Evolutionary conservation across 1,284 basidiomycete species (phyloP), one percentile per base, ranked within the genome.

Genomic region (Irpex rosettiformis): DNA sequence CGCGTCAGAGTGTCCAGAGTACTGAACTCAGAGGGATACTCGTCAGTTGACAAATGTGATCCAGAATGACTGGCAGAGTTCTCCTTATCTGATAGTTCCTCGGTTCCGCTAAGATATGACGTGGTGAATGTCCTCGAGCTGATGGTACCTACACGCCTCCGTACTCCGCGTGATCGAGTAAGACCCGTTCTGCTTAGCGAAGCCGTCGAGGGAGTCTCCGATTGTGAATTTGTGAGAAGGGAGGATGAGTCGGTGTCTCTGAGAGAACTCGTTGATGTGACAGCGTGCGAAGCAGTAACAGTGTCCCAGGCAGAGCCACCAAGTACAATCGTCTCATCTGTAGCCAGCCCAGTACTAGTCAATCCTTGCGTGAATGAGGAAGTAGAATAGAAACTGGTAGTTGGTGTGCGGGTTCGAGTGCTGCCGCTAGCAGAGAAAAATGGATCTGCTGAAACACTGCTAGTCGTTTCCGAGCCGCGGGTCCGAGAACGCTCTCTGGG

Each of bases 121-220:
- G 76, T 74, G 2, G 75, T 74, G 43, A 75, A 66, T 5, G 56
- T 56, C 24, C 60, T 57, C 13, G 72, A 68, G 8, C 72, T 65
- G 4, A 70, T 72, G 18, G 75, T 69, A 11, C 79, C 73, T 3
- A 79, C 73, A 29, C 84, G 75, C 55, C 88, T 75, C 52, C 85
- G 73, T 5, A 90, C 77, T 37, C 79, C 88, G 5, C 82, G 72
- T 1, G 82, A 80, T 25, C 88, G 77, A 5, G 83, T 81, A 22
- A 91, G 66, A 1, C 72, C 64, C 1, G 69, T 68, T 11, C 71
- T 69, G 10, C 75, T 75, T 1, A 72, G 73, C 0, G 73, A 72
- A 2, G 65, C 66, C 0, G 68, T 67, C 27, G 70, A n/a, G n/a
- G n/a, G n/a, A n/a, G n/a, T n/a, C n/a, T n/a, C n/a, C n/a, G n/a